A percentile compares a stretch with the other conserved stretches of the same genome.
Evolutionary conservation across 2,329 filamentous ascomycete species (phyloP).

Genomic region (Exophiala dermatitidis): DNA sequence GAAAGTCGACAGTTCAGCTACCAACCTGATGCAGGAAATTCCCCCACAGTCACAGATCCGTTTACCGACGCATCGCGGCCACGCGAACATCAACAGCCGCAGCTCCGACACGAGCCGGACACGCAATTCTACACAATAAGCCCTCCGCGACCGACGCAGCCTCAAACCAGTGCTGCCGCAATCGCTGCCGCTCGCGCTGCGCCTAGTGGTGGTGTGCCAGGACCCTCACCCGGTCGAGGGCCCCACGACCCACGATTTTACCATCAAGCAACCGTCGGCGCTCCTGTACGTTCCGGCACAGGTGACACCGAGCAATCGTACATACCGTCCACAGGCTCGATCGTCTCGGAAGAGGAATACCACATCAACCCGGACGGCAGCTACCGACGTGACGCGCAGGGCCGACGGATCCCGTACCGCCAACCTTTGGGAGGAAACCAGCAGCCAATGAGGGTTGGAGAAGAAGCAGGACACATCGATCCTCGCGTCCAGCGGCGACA

Average conservation of each 20-base stretch:
- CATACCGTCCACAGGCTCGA: slow-evolving; percentile 45
- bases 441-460: neutral
- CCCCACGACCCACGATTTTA: slow-evolving; percentile 16
- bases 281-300: slow-evolving; percentile 16
- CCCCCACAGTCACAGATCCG: slow-evolving; percentile 55
- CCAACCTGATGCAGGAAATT: slow-evolving; percentile 40
- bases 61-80: slow-evolving; percentile 45
- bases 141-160: slow-evolving; percentile 30
- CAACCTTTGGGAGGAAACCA: slow-evolving; percentile 34
- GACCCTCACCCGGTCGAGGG: slow-evolving; percentile 4
- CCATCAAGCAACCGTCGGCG: slow-evolving; percentile 5
- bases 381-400: slow-evolving; percentile 55
- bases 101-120: slow-evolving; percentile 35
- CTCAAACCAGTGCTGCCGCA: slow-evolving; percentile 29
- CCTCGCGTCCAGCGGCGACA: slow-evolving; percentile 16
- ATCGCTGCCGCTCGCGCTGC: slow-evolving; percentile 27
- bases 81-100: slow-evolving; percentile 20
- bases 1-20: slow-evolving; percentile 45
- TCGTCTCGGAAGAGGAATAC: slow-evolving; percentile 65
- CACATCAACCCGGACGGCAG: slow-evolving; percentile 55
- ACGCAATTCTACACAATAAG: slow-evolving; percentile 28
- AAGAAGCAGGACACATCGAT: slow-evolving; percentile 2
- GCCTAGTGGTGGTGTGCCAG: slow-evolving; percentile 5
- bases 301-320: slow-evolving; percentile 30
- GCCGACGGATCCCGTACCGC: slow-evolving; percentile 52